Evolutionary conservation across 1,284 basidiomycete genomes (phyloP), one percentile per base, ranked within the genome.

Genomic region (Cystobasidium sp.): DNA sequence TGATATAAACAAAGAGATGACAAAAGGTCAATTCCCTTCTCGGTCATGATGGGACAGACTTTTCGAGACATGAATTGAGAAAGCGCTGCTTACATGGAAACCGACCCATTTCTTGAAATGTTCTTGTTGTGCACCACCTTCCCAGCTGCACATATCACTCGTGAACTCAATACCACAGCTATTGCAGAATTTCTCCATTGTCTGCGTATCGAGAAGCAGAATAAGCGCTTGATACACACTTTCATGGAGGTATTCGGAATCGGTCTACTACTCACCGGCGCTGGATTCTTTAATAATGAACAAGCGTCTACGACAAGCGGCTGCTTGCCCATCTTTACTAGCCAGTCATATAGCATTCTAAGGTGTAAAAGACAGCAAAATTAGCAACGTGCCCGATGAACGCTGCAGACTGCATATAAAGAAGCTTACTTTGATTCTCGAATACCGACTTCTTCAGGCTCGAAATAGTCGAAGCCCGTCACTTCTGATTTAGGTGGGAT

Each of bases 391-490:
- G 47, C 20, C 47, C 1, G 31, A 31, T 31, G 2, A 5, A 31
- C 31, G 31, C 47, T 51, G 14, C 47, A 22, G 55, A 16, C 12
- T 37, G 24, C 53, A 49, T 14, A 49, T 51, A 55, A 16, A 24
- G 9, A 12, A 22, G 39, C 69, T 39, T 18, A 71, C 69, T 75
- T 65, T 47, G 76, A 56, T 61, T 80, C 79, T 7, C 56, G 61
- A 62, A 79, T 76, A 14, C 79, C 79, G 53, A 77, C 77, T 56
- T 80, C 79, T 53, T 68, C 51, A 3, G 73, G 71, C 53, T 79
- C 78, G 20, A 78, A 80, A 24, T 75, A 78, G 22, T 80, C 76
- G 74, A 80, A 80, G 6, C 77, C 78, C 3, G 79, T 80, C 14
- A 75, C 56, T 12, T 72, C 59, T 24, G 75, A 43, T 51, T 76